Evolutionary conservation across 139 green algal species (phyloP).

Genomic region (Chlamydomonas urium): DNA sequence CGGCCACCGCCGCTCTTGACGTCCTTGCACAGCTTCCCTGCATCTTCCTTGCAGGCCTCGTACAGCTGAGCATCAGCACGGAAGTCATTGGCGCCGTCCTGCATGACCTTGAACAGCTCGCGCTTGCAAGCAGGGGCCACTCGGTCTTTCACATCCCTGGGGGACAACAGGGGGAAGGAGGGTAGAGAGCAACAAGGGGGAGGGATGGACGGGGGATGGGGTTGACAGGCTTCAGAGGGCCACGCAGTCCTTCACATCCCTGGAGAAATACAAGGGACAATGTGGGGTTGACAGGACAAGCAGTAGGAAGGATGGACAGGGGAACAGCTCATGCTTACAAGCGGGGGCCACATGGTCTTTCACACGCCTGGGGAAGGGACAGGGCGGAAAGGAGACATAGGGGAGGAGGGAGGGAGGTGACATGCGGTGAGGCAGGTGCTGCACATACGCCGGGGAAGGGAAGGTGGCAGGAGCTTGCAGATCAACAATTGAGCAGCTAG

Average conservation of each 20-base stretch:
- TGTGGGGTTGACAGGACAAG: no score
- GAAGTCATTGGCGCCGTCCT: constrained; percentile 11
- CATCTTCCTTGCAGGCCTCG: constrained; percentile 26
- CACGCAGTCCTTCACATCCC: constrained; percentile 21
- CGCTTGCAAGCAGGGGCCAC: constrained; percentile 14
- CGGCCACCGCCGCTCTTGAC: constrained; percentile 57
- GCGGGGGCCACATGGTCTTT: constrained; percentile 13
- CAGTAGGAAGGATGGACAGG: no score
- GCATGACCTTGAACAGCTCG: constrained; percentile 20
- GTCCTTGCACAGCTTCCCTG: constrained; percentile 37
- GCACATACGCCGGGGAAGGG: no score
- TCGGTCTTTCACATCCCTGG: constrained; percentile 18
- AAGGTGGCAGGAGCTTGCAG: no score
- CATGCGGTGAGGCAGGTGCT: no score
- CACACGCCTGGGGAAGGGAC: not conserved
- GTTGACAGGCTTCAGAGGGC: not conserved
- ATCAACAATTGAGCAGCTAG: no score
- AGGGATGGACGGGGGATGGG: not conserved
- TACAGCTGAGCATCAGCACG: constrained; percentile 14
- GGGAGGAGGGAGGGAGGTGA: no score
- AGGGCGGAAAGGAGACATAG: no score
- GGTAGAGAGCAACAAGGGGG: no score
- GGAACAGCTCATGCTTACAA: constrained; percentile 23
- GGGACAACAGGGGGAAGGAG: not conserved
- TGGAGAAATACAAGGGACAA: not conserved